Conservation (phyloP, 1,284 basidiomycete species). For the Anthracocystis walkeri region DNA sequence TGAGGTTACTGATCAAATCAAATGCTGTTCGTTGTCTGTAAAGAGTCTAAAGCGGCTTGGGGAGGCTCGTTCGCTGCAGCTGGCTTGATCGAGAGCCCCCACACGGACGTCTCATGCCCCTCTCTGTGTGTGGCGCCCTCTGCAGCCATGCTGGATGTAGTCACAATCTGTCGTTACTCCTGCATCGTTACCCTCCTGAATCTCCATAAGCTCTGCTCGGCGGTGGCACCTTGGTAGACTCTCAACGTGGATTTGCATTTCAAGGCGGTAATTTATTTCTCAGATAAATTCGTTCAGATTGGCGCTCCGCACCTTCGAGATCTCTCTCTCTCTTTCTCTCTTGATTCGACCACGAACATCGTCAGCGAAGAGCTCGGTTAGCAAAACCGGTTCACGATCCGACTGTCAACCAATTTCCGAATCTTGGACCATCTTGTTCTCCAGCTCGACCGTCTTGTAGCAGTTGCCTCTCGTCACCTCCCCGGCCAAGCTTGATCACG, state of each 20-base stretch:
- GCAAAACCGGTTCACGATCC: slow-evolving; percentile 1
- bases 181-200: neutral
- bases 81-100: neutral
- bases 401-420: slow-evolving; percentile 1
- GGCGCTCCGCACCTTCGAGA: no score
- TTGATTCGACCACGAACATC: no score
- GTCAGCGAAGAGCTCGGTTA: neutral
- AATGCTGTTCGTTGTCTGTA: neutral
- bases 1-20: neutral
- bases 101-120: neutral
- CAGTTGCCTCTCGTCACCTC: no score
- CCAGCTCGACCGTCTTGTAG: no score
- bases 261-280: no score
- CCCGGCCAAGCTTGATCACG: no score
- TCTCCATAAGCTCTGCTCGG: neutral
- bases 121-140: neutral
- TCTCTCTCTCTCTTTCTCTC: no score
- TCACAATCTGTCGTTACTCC: neutral
- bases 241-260: neutral
- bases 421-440: no score
- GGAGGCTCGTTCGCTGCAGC: neutral
- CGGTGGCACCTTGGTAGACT: neutral
- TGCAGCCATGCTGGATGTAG: neutral
- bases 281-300: no score
- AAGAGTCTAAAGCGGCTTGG: neutral